Evolutionary conservation across 1,139 yeast genomes (phyloP).

Genomic region (Meyerozyma smithsonii): DNA sequence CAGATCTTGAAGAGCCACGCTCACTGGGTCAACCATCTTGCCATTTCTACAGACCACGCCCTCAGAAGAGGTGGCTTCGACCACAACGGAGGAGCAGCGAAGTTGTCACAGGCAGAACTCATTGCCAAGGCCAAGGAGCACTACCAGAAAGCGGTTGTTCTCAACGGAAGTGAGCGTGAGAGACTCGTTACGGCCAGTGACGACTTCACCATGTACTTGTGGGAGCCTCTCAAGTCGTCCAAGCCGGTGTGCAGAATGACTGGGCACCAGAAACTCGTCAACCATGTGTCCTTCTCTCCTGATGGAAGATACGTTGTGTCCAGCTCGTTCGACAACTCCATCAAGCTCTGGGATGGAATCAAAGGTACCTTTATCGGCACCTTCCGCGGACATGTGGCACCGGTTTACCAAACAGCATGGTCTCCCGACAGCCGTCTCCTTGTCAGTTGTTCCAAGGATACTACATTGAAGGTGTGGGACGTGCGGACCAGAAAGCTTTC

Average conservation of each 20-base stretch:
- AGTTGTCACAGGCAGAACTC: constrained; percentile 24
- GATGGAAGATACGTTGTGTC: constrained; percentile 90
- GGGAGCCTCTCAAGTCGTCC: constrained; percentile 81
- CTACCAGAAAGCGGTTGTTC: constrained; percentile 74
- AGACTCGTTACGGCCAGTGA: constrained; percentile 93
- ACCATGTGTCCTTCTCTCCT: constrained; percentile 94
- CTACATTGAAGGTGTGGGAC: constrained; percentile 97
- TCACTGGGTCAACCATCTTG: constrained; percentile 96
- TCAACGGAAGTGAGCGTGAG: constrained; percentile 67
- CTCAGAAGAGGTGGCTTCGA: constrained; percentile 80
- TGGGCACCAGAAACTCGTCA: constrained; percentile 95
- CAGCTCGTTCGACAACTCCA: constrained; percentile 91
- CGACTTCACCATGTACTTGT: constrained; percentile 94
- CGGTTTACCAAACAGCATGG: constrained; percentile 99
- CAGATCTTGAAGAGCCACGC: constrained; percentile 86
- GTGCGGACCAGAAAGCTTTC: constrained; percentile 75
- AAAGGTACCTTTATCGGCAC: constrained; percentile 88
- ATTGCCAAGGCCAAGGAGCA: constrained; percentile 37
- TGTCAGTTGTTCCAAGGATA: constrained; percentile 93
- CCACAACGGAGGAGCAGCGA: constrained; percentile 31
- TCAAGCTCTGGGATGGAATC: constrained; percentile 94
- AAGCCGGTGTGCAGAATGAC: constrained; percentile 93
- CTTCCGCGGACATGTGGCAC: constrained; percentile 94
- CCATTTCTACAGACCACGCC: constrained; percentile 86
- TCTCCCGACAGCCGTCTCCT: constrained; percentile 88